Conservation (phyloP, 164 flowering plant species). For the Vitis cinerea region DNA sequence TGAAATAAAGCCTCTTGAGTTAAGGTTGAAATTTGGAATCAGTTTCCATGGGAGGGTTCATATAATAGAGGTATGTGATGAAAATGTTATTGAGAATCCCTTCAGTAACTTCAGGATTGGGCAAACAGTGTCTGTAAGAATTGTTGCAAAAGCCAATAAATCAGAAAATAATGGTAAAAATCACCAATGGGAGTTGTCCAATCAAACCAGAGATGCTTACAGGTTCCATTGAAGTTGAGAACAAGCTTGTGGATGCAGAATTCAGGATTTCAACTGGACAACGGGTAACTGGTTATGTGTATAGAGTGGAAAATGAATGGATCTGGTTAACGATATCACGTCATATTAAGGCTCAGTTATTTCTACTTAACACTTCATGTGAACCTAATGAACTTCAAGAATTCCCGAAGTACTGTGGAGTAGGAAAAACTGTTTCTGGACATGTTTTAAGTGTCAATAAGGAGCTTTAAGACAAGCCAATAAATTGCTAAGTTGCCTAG, state of each 20-base stretch:
- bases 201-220: slow-evolving; percentile 55
- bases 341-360: too few species aligned
- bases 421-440: slow-evolving; percentile 71
- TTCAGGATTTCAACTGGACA: slow-evolving; percentile 55
- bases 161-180: slow-evolving; percentile 32
- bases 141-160: slow-evolving; percentile 47
- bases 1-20: slow-evolving; percentile 67
- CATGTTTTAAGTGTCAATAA: slow-evolving; percentile 47
- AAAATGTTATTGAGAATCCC: slow-evolving; percentile 43
- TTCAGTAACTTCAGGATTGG: slow-evolving; percentile 68
- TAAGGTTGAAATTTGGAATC: slow-evolving; percentile 77
- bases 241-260: slow-evolving; percentile 21
- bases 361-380: too few species aligned
- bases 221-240: slow-evolving; percentile 35
- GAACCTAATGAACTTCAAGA: slow-evolving; percentile 45
- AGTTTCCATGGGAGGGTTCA: slow-evolving; percentile 73
- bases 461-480: slow-evolving; percentile 17
- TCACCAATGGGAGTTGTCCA: slow-evolving; percentile 72
- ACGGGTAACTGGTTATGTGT: slow-evolving; percentile 70
- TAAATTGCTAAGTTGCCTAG: too few species aligned
- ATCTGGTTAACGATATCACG: too few species aligned
- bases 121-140: slow-evolving; percentile 63
- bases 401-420: slow-evolving; percentile 54
- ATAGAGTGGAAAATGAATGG: slow-evolving; percentile 42
- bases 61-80: slow-evolving; percentile 88